Percentiles rank a stretch among this genome's conserved stretches.
Conservation (phyloP, 2,329 filamentous ascomycete genomes). For the Ascochyta viciae-villosae region DNA sequence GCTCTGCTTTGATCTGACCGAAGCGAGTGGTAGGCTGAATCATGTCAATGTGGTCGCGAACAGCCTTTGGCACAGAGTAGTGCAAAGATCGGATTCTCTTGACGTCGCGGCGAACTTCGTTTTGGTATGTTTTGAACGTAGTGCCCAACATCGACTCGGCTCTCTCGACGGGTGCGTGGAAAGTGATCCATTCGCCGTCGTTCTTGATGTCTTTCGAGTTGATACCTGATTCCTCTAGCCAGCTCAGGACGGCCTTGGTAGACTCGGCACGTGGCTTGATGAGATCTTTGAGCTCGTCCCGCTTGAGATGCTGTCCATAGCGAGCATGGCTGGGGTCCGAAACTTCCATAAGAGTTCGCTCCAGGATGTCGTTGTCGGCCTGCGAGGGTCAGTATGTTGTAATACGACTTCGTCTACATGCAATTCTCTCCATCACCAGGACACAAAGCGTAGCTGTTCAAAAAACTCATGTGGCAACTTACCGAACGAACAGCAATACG, state of each 20-base stretch:
- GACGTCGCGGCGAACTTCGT: slow-evolving; percentile 50
- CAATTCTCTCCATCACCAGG: not conserved
- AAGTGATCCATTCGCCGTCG: slow-evolving; percentile 67
- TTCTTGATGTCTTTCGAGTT: slow-evolving; percentile 55
- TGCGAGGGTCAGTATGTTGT: slow-evolving; percentile 44
- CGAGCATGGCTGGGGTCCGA: slow-evolving; percentile 65
- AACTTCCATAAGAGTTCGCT: slow-evolving; percentile 66
- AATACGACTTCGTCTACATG: slow-evolving; percentile 5
- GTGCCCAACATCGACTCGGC: slow-evolving; percentile 66
- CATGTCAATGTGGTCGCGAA: slow-evolving; percentile 64
- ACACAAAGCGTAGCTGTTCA: too few species aligned
- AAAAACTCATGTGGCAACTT: slow-evolving; percentile 16
- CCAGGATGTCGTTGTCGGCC: slow-evolving; percentile 59
- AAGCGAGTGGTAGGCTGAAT: slow-evolving; percentile 73
- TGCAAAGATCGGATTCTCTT: slow-evolving; percentile 62
- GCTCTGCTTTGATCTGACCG: slow-evolving; percentile 57
- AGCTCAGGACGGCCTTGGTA: slow-evolving; percentile 59
- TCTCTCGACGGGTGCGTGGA: slow-evolving; percentile 59
- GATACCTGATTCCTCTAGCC: slow-evolving; percentile 63
- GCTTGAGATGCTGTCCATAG: slow-evolving; percentile 69
- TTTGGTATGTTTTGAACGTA: slow-evolving; percentile 64
- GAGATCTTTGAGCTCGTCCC: slow-evolving; percentile 63
- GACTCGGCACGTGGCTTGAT: slow-evolving; percentile 60
- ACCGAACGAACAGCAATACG: slow-evolving; percentile 51
- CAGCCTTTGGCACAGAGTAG: slow-evolving; percentile 67